phyloP scores from a whole-genome alignment of 1,139 yeast genomes.

The Pneumocystis sp. region DNA sequence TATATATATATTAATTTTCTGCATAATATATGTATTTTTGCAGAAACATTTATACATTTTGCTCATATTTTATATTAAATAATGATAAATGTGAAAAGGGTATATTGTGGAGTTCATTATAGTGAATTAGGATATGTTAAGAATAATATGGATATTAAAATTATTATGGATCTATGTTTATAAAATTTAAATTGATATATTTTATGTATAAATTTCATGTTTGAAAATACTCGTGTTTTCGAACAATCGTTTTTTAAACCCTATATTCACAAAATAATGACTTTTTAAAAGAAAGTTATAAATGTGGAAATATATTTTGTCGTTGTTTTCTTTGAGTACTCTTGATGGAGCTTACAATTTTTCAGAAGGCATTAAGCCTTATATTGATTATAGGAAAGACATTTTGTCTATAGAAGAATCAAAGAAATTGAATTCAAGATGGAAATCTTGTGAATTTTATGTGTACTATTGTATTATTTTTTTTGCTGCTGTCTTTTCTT shows the following conservation, averaged over 20 bases:
- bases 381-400: background rate
- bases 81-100: background rate
- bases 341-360: background rate
- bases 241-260: background rate
- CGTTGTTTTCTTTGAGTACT: background rate
- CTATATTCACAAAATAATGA: background rate
- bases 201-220: background rate
- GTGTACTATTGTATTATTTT: conserved; percentile 5
- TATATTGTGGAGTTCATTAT: background rate
- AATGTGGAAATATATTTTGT: background rate
- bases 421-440: conserved; percentile 1
- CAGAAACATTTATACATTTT: background rate
- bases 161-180: background rate
- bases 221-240: background rate
- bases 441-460: conserved; percentile 10
- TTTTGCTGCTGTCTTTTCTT: conserved; percentile 5
- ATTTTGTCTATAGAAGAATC: background rate
- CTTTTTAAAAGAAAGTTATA: background rate
- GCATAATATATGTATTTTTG: background rate
- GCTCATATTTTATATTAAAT: background rate
- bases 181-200: background rate
- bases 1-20: too few species aligned
- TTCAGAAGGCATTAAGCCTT: background rate
- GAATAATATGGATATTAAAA: background rate
- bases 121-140: too few species aligned